Conservation (phyloP, 2,329 filamentous ascomycete species). For the Colletotrichum plurivorum region DNA sequence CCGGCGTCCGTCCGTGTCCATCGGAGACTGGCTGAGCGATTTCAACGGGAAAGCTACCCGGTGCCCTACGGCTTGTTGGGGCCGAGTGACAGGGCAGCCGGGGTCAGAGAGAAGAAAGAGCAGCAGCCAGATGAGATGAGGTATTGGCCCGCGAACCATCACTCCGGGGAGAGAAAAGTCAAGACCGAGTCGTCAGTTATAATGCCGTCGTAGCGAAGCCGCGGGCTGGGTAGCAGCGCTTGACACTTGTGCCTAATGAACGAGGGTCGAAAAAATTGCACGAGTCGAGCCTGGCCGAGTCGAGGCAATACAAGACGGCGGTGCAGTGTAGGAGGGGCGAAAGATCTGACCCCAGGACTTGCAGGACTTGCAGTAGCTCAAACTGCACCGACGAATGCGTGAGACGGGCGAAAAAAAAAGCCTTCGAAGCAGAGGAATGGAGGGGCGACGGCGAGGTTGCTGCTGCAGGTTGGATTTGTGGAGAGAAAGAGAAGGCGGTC, state of each 20-base stretch:
- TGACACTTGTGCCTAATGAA: slow-evolving; percentile 30
- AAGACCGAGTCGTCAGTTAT: background rate
- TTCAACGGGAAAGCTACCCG: slow-evolving; percentile 1
- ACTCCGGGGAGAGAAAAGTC: background rate
- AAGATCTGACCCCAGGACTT: background rate
- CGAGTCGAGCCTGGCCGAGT: no score
- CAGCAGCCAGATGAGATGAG: background rate
- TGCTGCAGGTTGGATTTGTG: slow-evolving; percentile 25
- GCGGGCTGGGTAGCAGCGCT: slow-evolving; percentile 19
- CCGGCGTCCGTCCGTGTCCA: slow-evolving; percentile 4
- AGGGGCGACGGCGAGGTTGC: slow-evolving; percentile 1
- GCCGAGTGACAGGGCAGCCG: background rate
- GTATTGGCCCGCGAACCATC: background rate
- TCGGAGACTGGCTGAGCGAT: slow-evolving; percentile 9
- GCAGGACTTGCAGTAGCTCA: slow-evolving; percentile 22
- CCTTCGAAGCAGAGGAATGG: background rate
- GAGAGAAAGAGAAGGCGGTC: slow-evolving; percentile 38
- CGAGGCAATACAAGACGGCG: no score
- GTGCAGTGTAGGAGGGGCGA: background rate
- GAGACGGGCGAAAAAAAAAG: background rate
- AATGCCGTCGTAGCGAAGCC: background rate
- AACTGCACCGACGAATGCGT: background rate
- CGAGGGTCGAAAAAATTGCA: slow-evolving; percentile 6
- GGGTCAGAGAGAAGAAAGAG: background rate
- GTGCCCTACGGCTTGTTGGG: background rate